Percentiles rank a stretch among this genome's conserved stretches.
phyloP scores from a whole-genome alignment of 192 early-diverging fungal species.

The Linnemannia zychae region DNA sequence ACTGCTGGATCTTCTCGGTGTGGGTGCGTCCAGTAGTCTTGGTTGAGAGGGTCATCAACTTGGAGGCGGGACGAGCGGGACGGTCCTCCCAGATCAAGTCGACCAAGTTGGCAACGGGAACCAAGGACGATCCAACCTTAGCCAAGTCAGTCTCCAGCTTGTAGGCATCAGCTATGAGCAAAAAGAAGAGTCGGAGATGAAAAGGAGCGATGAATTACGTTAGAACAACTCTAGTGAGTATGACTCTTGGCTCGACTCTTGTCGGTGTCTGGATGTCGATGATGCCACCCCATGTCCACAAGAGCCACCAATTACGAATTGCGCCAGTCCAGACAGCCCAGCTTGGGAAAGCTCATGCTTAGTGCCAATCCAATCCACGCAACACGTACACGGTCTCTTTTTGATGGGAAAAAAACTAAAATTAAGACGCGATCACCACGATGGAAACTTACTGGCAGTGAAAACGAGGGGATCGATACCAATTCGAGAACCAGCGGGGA shows the following conservation, averaged over 20 bases:
- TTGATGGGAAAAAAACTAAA: neutral
- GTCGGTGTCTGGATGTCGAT: neutral
- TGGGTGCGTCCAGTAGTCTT: slow-evolving; percentile 57
- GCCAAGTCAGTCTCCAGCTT: slow-evolving; percentile 68
- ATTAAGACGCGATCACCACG: neutral
- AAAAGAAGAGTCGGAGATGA: neutral
- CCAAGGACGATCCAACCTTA: slow-evolving; percentile 74
- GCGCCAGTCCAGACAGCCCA: neutral
- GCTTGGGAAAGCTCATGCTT: neutral
- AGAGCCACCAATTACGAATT: neutral
- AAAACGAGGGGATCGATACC: slow-evolving; percentile 94
- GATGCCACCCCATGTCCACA: neutral
- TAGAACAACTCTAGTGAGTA: neutral
- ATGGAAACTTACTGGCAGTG: slow-evolving; percentile 71
- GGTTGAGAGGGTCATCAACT: slow-evolving; percentile 35
- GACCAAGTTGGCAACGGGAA: slow-evolving; percentile 85
- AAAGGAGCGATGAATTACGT: neutral
- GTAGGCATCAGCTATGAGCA: slow-evolving; percentile 64
- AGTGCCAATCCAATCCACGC: neutral
- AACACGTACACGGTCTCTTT: neutral
- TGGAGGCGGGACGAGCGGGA: slow-evolving; percentile 76
- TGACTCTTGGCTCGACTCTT: neutral
- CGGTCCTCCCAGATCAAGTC: slow-evolving; percentile 87
- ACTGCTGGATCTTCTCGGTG: slow-evolving; percentile 76
- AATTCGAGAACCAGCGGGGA: slow-evolving; percentile 83